These are phyloP conservation scores for Diplosphaera chodatii DNA, from an alignment of 139 green algal species.

Conservation along the genomic window DNA sequence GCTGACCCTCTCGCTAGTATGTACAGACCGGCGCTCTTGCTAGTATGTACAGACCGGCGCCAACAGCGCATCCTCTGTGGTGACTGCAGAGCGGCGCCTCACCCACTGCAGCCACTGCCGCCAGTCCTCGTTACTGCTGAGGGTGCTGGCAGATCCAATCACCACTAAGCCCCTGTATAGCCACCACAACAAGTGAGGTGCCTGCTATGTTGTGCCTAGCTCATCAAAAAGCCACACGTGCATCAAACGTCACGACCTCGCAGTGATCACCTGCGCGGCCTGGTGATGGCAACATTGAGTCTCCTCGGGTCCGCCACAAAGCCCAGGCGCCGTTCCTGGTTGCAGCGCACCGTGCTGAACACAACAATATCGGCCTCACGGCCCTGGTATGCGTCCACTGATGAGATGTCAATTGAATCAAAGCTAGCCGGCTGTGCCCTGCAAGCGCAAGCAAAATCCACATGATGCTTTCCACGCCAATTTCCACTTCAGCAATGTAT, in stretches of 20 bases:
- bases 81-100: background rate
- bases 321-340: constrained; percentile 52
- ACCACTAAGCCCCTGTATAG: constrained; percentile 62
- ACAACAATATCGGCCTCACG: constrained; percentile 89
- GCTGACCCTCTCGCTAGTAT: too few relatives aligned
- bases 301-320: constrained; percentile 80
- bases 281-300: constrained; percentile 90
- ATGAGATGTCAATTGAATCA: constrained; percentile 24
- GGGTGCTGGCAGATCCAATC: constrained; percentile 41
- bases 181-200: background rate
- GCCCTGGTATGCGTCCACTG: constrained; percentile 69
- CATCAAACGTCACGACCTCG: too few relatives aligned
- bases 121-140: constrained; percentile 34
- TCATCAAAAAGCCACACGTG: too few relatives aligned
- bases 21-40: too few relatives aligned
- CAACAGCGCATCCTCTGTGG: background rate
- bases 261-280: constrained; percentile 43
- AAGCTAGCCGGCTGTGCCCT: background rate
- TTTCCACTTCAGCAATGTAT: too few relatives aligned
- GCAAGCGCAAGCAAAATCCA: background rate
- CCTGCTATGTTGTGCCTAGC: background rate
- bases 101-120: constrained; percentile 33
- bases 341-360: constrained; percentile 81
- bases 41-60: too few relatives aligned
- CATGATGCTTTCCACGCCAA: too few relatives aligned